Conservation (phyloP, 1,139 yeast genomes). For the Starmera stellimalicola region DNA sequence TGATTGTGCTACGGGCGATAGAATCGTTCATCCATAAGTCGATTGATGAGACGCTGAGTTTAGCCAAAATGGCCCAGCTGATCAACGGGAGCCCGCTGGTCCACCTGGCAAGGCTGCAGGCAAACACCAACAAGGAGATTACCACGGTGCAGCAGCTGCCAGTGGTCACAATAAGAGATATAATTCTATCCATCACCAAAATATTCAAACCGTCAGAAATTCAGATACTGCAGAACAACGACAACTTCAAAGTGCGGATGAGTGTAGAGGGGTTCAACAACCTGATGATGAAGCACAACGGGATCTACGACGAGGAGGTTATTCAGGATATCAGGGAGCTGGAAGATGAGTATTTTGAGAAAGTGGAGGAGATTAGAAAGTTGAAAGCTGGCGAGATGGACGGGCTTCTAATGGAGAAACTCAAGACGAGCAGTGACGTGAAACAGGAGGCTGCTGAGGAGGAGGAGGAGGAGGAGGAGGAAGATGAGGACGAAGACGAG, state of each 20-base stretch:
- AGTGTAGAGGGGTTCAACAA: conserved; percentile 12
- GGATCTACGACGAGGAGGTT: conserved; percentile 7
- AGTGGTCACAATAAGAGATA: conserved; percentile 13
- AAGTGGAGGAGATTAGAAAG: conserved; percentile 23
- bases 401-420: not conserved
- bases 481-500: not conserved
- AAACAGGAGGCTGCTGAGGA: conserved; percentile 1
- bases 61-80: conserved; percentile 13
- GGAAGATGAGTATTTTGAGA: conserved; percentile 22
- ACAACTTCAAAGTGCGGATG: conserved; percentile 15
- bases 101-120: conserved; percentile 6
- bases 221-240: conserved; percentile 15
- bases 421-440: not conserved
- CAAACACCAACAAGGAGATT: conserved; percentile 5
- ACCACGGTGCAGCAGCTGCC: conserved; percentile 2
- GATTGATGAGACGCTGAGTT: conserved; percentile 13
- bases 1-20: conserved; percentile 17
- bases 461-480: conserved; percentile 1
- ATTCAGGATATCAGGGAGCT: conserved; percentile 19
- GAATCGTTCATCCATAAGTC: conserved; percentile 16
- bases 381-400: conserved; percentile 29
- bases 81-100: conserved; percentile 14
- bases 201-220: conserved; percentile 15
- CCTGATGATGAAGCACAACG: conserved; percentile 7
- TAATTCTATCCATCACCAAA: conserved; percentile 15